Conservation (phyloP, 371 early-diverging fungal genomes). For the Funneliformis caledonium region DNA sequence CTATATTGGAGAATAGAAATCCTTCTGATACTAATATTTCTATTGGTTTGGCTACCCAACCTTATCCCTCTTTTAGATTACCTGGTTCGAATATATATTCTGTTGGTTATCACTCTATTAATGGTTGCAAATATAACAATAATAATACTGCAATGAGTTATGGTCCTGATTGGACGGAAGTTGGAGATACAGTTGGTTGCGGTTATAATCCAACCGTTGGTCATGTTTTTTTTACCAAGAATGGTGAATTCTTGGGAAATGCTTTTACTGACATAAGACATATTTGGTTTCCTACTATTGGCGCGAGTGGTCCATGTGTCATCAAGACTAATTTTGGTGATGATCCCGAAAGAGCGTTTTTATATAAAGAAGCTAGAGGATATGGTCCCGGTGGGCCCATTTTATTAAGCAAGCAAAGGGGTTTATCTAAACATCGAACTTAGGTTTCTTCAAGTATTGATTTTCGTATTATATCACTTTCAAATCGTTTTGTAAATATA, state of each 20-base stretch:
- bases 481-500: too few species aligned
- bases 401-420: slow-evolving; percentile 12
- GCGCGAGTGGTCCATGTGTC: slow-evolving; percentile 48
- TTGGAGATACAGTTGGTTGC: slow-evolving; percentile 53
- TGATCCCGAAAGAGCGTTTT: slow-evolving; percentile 58
- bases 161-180: slow-evolving; percentile 12
- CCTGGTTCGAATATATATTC: slow-evolving; percentile 58
- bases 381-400: slow-evolving; percentile 17
- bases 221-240: slow-evolving; percentile 52
- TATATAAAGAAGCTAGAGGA: slow-evolving; percentile 48
- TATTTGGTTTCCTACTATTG: slow-evolving; percentile 50
- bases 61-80: slow-evolving; percentile 23
- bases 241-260: slow-evolving; percentile 48
- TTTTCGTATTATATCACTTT: too few species aligned
- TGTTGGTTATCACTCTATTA: slow-evolving; percentile 47
- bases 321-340: slow-evolving; percentile 51
- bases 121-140: slow-evolving; percentile 49
- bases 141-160: slow-evolving; percentile 40
- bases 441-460: too few species aligned
- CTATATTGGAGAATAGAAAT: neutral
- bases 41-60: slow-evolving; percentile 31
- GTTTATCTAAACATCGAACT: neutral
- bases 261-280: slow-evolving; percentile 46
- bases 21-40: slow-evolving; percentile 16
- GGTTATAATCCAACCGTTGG: slow-evolving; percentile 47